phyloP scores from a whole-genome alignment of 805 yeast genomes.

The Starmerella sp. region DNA sequence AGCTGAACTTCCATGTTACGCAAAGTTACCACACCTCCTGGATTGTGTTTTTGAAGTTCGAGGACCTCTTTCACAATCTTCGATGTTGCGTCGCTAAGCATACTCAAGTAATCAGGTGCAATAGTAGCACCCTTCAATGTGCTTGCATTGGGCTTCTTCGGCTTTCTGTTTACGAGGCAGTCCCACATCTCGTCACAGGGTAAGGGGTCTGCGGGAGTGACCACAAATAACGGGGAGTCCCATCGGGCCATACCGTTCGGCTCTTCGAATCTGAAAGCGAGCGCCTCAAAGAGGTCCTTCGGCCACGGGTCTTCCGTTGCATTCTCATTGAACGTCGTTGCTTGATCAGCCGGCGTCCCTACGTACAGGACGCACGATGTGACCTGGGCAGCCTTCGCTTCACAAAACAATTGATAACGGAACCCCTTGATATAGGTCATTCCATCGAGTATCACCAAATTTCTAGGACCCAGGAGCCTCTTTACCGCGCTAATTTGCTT shows the following conservation, averaged over 20 bases:
- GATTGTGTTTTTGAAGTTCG: conserved; percentile 46
- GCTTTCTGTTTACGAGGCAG: conserved; percentile 39
- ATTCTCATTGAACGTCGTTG: conserved; percentile 50
- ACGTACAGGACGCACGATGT: conserved; percentile 76
- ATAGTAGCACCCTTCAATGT: conserved; percentile 73
- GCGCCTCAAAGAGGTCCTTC: conserved; percentile 48
- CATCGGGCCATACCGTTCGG: conserved; percentile 78
- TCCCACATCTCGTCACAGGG: conserved; percentile 54
- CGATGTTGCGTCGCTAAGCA: conserved; percentile 62
- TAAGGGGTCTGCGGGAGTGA: conserved; percentile 41
- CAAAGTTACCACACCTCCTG: conserved; percentile 29
- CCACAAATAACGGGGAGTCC: conserved; percentile 84
- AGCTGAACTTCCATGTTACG: conserved; percentile 42
- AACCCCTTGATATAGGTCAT: conserved; percentile 88
- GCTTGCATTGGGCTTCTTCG: conserved; percentile 69
- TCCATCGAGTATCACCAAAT: conserved; percentile 74
- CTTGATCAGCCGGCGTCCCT: conserved; percentile 51
- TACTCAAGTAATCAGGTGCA: conserved; percentile 62
- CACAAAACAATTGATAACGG: conserved; percentile 87
- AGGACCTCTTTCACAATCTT: conserved; percentile 50
- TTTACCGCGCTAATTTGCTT: conserved; percentile 81
- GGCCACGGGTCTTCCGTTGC: conserved; percentile 45
- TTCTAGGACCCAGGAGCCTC: conserved; percentile 56
- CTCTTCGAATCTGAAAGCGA: conserved; percentile 83
- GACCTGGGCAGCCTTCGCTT: conserved; percentile 73